Conservation (phyloP, 129 eudicot species). For the Flaveria trinervia region DNA sequence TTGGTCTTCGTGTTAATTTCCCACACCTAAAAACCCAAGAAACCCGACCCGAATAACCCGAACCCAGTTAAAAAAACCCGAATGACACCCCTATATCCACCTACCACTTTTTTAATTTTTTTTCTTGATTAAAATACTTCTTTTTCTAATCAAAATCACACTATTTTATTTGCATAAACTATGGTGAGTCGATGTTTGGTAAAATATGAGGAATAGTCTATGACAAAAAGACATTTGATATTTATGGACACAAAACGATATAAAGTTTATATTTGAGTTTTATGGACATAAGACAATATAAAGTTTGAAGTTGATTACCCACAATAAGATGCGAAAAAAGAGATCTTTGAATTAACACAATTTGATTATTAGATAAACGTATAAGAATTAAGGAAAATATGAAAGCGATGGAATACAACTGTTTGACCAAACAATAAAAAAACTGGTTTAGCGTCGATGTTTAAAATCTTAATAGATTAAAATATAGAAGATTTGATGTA, state of each 20-base stretch:
- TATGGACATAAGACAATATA: not conserved
- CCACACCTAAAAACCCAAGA: too few relatives aligned
- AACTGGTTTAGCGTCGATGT: too few relatives aligned
- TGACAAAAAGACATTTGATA: not conserved
- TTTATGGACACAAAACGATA: not conserved
- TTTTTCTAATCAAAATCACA: conserved; percentile 2
- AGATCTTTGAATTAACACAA: not conserved
- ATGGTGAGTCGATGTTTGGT: not conserved
- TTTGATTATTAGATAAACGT: not conserved
- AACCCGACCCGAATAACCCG: too few relatives aligned
- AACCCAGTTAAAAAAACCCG: too few relatives aligned
- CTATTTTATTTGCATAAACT: not conserved
- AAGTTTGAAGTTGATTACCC: not conserved
- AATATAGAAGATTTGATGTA: too few relatives aligned
- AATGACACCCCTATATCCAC: not conserved
- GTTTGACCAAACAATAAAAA: too few relatives aligned
- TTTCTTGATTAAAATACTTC: not conserved
- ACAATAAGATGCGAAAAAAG: not conserved
- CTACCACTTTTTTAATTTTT: conserved; percentile 6
- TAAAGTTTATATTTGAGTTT: not conserved
- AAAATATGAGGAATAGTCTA: not conserved
- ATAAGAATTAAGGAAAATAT: not conserved
- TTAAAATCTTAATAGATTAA: too few relatives aligned
- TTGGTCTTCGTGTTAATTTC: too few relatives aligned
- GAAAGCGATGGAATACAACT: too few relatives aligned